Percentiles rank a stretch among this genome's conserved stretches.
Conservation (phyloP, 106 monocot genomes). For the Gastrodia elata region DNA sequence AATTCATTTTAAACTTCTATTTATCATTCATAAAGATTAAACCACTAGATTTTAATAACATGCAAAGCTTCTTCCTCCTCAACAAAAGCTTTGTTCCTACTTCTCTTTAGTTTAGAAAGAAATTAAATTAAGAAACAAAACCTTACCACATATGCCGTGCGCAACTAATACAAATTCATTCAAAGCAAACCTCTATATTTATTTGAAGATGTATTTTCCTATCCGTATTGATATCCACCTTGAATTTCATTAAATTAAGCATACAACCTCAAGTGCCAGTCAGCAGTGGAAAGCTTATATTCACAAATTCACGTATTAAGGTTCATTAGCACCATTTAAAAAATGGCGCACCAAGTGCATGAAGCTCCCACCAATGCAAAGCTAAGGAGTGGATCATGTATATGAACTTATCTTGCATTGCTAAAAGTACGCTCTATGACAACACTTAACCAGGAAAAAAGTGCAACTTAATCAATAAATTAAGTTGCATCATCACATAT, state of each 20-base stretch:
- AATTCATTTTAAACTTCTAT: neutral
- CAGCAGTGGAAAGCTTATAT: too few relatives aligned
- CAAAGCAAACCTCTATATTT: neutral
- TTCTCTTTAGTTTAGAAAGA: neutral
- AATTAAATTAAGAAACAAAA: neutral
- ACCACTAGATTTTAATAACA: neutral
- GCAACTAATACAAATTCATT: neutral
- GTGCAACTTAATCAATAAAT: too few relatives aligned
- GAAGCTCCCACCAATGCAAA: too few relatives aligned
- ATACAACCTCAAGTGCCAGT: too few relatives aligned
- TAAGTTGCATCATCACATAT: too few relatives aligned
- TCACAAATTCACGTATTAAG: too few relatives aligned
- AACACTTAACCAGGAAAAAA: neutral
- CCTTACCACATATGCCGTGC: neutral
- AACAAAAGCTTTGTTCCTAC: neutral
- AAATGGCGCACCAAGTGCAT: too few relatives aligned
- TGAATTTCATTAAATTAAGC: too few relatives aligned
- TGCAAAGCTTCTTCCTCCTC: neutral
- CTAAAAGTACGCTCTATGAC: neutral
- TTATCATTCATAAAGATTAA: neutral
- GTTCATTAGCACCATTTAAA: too few relatives aligned
- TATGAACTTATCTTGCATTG: neutral
- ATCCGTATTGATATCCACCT: neutral
- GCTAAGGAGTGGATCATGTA: neutral
- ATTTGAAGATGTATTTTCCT: neutral